Evolutionary conservation across 2,329 filamentous ascomycete genomes (phyloP).

Genomic region (Colletotrichum musae): DNA sequence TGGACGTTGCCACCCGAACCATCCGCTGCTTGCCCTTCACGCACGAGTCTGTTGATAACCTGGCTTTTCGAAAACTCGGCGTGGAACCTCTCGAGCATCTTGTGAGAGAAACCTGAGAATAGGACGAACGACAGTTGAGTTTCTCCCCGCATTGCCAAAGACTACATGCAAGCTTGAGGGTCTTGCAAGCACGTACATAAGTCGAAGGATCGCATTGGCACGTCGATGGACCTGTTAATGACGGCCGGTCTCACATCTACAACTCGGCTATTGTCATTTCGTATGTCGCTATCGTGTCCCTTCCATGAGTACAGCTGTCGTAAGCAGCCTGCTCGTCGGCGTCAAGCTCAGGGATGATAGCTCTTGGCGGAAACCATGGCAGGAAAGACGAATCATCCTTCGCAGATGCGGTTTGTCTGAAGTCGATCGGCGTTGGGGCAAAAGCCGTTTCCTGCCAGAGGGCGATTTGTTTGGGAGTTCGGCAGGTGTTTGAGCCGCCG

Average conservation of each 20-base stretch:
- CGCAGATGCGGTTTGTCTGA: constrained; percentile 8
- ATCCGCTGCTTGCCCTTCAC: not conserved
- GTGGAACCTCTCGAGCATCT: not conserved
- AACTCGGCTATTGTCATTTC: not conserved
- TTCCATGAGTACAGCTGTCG: no score
- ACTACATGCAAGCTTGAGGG: not conserved
- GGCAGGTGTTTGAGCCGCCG: constrained; percentile 3
- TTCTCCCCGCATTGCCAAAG: not conserved
- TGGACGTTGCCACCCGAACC: not conserved
- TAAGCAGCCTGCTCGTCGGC: not conserved
- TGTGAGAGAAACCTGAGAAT: not conserved
- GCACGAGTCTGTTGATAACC: not conserved
- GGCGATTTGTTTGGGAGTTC: not conserved
- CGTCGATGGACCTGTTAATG: not conserved
- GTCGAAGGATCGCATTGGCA: not conserved
- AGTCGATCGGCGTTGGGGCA: constrained; percentile 8
- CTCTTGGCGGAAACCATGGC: not conserved
- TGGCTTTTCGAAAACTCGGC: not conserved
- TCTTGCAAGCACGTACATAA: not conserved
- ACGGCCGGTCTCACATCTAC: not conserved
- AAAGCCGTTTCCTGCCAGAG: constrained; percentile 3
- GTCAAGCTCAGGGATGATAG: not conserved
- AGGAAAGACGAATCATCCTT: not conserved
- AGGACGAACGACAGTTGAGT: constrained; percentile 16
- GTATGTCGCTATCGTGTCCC: not conserved